Base-by-base conservation (phyloP, 768 basidiomycete genomes). In the Agaricus bisporus region DNA sequence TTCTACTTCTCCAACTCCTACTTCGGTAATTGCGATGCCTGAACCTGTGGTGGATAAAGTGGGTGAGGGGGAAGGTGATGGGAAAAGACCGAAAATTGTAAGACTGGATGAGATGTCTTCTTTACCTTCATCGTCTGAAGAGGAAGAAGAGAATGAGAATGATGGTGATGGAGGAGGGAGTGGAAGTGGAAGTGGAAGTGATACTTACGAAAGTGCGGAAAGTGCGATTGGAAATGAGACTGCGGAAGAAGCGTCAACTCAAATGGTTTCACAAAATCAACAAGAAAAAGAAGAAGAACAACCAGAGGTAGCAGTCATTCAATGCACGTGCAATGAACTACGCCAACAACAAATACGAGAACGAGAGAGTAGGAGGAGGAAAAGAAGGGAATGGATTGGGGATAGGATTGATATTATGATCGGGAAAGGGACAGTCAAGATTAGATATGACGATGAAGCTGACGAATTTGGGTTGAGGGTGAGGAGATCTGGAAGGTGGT, bases 321-420 rank as follows among this genome's bases (percentile, higher is more conserved):
- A 29, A 28, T 46, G 44, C 26, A 46, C 44, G 29, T 46, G 44
- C 26, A 29, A 29, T 28, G 25, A 25, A n/a, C 22, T 28, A 18
- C 44, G 7, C 32, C 14, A n/a, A 26, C 7, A 26, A 29, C n/a
- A 5, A 14, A 5, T 28, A 10, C 15, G n/a, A 12, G 12, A 17
- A 28, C 8, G 20, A 44, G 8, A 44, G 3, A 15, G 2, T 2
- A 44, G 12, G 7, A 44, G 17, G 7, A 41, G 48, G 29, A 42
- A 35, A 20, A 22, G 41, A 9, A 14, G 2, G 5, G 56, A 57
- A 35, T 57, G 56, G 56, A 10, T 38, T 5, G 56, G 56, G 6
- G 56, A 57, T 43, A 54, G 49, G 50, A 49, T 48, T 32, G 56
- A 57, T 25, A 35, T 57, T 38, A 41, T 41, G 48, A 48, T 57